Evolutionary conservation across 176 grass and related monocot species (phyloP).

Genomic region (Elaeis guineensis): DNA sequence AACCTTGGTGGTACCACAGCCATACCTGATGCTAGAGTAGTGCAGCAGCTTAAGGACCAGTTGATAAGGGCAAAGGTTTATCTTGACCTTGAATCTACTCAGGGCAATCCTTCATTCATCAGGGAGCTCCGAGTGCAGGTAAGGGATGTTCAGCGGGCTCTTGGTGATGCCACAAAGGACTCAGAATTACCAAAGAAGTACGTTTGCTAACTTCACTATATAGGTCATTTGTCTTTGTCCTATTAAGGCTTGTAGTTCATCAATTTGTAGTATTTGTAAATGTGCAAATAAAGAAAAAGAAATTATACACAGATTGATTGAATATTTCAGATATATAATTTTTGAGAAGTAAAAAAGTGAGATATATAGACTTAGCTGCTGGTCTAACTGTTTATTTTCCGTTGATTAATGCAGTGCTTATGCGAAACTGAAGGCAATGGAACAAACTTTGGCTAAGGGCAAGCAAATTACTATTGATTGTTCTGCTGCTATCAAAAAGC

Average conservation of each 20-base stretch:
- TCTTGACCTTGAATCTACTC: conserved; percentile 58
- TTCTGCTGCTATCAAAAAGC: conserved; percentile 52
- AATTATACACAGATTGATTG: too few relatives aligned
- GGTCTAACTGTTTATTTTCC: conserved; percentile 18
- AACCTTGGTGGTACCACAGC: conserved; percentile 2
- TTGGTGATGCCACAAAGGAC: conserved; percentile 82
- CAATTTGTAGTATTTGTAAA: too few relatives aligned
- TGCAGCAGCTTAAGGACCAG: conserved; percentile 75
- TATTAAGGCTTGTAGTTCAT: too few relatives aligned
- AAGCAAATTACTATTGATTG: conserved; percentile 72
- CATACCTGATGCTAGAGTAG: conserved; percentile 39
- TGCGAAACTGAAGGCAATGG: conserved; percentile 72
- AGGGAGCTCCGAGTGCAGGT: conserved; percentile 61
- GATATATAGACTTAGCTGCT: too few relatives aligned
- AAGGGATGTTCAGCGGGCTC: conserved; percentile 65
- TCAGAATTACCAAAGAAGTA: conserved; percentile 76
- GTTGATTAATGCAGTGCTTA: conserved; percentile 49
- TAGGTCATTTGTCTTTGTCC: too few relatives aligned
- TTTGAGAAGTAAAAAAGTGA: too few relatives aligned
- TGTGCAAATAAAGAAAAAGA: too few relatives aligned
- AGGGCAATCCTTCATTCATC: conserved; percentile 54
- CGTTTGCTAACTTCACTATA: neutral
- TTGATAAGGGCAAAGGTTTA: conserved; percentile 93
- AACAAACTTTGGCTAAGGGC: conserved; percentile 53
- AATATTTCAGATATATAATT: too few relatives aligned